phyloP scores from a whole-genome alignment of 2,329 filamentous ascomycete genomes.

The Helminthosporium solani region DNA sequence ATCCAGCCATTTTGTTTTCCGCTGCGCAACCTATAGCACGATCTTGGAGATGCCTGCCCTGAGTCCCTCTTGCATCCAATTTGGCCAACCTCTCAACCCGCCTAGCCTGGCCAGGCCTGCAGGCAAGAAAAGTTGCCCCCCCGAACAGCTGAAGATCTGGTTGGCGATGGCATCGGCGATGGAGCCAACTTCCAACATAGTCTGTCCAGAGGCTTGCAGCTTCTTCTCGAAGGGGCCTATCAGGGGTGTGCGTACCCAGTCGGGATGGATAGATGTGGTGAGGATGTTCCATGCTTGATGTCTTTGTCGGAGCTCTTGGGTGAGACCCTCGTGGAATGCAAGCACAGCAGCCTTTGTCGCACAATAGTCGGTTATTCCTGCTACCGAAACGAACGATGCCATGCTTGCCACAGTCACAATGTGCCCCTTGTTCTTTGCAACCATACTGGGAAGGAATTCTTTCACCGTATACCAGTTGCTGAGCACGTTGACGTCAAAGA shows the following conservation, averaged over 20 bases:
- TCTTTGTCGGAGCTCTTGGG: constrained; percentile 42
- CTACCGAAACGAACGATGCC: constrained; percentile 51
- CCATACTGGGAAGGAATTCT: constrained; percentile 41
- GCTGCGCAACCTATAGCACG: constrained; percentile 15
- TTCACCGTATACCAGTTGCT: constrained; percentile 38
- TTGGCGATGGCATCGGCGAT: constrained; percentile 46
- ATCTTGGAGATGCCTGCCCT: constrained; percentile 21
- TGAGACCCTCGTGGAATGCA: constrained; percentile 54
- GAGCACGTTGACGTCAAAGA: constrained; percentile 42
- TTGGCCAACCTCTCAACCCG: constrained; percentile 47
- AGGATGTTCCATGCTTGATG: constrained; percentile 45
- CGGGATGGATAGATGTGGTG: constrained; percentile 47
- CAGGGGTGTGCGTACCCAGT: constrained; percentile 46
- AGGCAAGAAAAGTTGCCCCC: constrained; percentile 46
- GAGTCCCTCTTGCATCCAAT: constrained; percentile 50
- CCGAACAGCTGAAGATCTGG: constrained; percentile 42
- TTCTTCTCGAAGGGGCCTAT: constrained; percentile 32
- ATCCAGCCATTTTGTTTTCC: neutral
- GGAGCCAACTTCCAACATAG: constrained; percentile 40
- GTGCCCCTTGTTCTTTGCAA: constrained; percentile 49
- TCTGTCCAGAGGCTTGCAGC: constrained; percentile 31
- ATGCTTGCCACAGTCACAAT: constrained; percentile 58
- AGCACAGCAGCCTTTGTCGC: constrained; percentile 55
- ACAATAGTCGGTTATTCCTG: constrained; percentile 55
- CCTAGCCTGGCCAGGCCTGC: constrained; percentile 17